These are phyloP conservation scores for Puccinia triticina DNA, from an alignment of 1,284 basidiomycete genomes.

Conservation along the genomic window DNA sequence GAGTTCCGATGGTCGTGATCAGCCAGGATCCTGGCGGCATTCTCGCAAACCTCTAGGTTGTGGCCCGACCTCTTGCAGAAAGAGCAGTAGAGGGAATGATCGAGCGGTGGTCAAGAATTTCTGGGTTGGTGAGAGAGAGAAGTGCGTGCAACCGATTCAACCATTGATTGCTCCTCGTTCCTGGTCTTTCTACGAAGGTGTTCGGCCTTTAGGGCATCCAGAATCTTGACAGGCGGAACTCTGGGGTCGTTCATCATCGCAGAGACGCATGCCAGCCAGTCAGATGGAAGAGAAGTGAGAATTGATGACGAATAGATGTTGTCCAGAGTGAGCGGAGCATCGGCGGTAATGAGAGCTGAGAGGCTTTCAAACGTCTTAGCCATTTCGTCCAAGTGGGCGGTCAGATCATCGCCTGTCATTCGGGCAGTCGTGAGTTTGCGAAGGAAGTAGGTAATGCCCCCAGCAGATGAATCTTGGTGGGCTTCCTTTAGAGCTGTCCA, in stretches of 20 bases:
- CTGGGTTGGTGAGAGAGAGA: background rate
- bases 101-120: background rate
- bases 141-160: background rate
- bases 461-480: background rate
- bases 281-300: background rate
- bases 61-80: too few relatives aligned
- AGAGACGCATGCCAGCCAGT: constrained; percentile 2
- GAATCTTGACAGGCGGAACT: background rate
- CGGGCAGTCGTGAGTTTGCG: background rate
- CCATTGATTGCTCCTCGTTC: background rate
- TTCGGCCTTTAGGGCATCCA: background rate
- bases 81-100: too few relatives aligned
- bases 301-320: background rate
- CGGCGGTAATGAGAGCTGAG: background rate
- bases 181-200: background rate
- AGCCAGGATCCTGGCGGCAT: too few relatives aligned
- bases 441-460: background rate
- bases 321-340: background rate
- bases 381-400: background rate
- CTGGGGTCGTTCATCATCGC: background rate
- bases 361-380: background rate
- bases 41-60: too few relatives aligned
- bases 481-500: background rate
- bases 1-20: too few relatives aligned
- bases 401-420: background rate